These are phyloP conservation scores for Davidsoniella eucalypti DNA, from an alignment of 2,329 filamentous ascomycete genomes.

Conservation along the genomic window DNA sequence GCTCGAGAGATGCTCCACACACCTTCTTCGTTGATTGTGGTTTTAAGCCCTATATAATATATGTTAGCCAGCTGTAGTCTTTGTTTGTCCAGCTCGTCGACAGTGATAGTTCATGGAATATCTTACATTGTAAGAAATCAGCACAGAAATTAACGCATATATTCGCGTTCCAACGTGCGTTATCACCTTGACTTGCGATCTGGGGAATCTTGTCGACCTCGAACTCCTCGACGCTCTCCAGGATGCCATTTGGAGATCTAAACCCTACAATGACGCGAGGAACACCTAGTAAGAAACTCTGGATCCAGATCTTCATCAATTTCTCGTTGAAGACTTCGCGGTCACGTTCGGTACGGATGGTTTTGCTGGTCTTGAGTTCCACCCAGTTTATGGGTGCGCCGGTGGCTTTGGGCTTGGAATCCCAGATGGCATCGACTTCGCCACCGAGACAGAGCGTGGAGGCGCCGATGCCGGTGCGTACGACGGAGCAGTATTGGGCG, in stretches of 20 bases:
- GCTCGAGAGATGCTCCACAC: conserved; percentile 65
- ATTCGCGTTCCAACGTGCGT: conserved; percentile 73
- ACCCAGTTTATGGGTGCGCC: conserved; percentile 73
- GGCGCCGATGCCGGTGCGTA: conserved; percentile 70
- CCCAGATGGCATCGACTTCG: conserved; percentile 89
- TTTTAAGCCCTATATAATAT: conserved; percentile 34
- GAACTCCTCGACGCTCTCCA: conserved; percentile 60
- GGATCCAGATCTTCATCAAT: conserved; percentile 89
- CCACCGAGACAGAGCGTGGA: conserved; percentile 66
- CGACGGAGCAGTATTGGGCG: conserved; percentile 89
- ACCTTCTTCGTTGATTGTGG: conserved; percentile 49
- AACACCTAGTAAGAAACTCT: conserved; percentile 85
- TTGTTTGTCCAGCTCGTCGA: background rate
- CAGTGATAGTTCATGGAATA: background rate
- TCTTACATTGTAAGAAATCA: conserved; percentile 58
- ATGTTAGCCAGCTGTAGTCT: background rate
- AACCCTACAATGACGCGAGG: conserved; percentile 87
- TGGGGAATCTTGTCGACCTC: conserved; percentile 65
- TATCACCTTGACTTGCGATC: conserved; percentile 50
- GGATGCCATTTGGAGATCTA: conserved; percentile 50
- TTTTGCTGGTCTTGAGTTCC: conserved; percentile 80
- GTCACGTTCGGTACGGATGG: conserved; percentile 51
- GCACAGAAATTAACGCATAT: conserved; percentile 83
- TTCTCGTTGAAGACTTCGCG: conserved; percentile 71
- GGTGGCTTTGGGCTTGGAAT: conserved; percentile 52